Base-by-base conservation (phyloP, 257 asterid genomes). In the Fraxinus anomala region DNA sequence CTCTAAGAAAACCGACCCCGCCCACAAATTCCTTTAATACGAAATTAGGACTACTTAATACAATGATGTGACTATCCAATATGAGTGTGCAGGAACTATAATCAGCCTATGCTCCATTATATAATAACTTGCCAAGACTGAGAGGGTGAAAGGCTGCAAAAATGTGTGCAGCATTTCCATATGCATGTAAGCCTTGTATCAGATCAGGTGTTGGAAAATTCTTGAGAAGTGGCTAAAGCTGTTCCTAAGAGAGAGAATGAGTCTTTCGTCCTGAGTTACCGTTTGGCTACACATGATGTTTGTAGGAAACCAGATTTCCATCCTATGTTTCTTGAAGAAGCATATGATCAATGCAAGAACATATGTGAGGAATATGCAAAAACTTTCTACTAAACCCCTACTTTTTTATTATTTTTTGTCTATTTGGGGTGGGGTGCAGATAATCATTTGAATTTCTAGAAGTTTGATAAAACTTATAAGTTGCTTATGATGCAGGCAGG, bases 341-440 rank as follows among this genome's bases (percentile, higher is more conserved):
- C 92, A 0, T 92, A 92, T 76, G 86, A 82, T 14, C 77, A 90
- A 79, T 92, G 96, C 88, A 88, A 86, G 76, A 90, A 86, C n/a
- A 82, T 92, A 39, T 92, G 97, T 85, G 91, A 88, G 36, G 97
- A 91, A 84, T 87, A 91, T 87, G 97, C 97, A 6, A 92, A 91
- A 74, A 92, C 97, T 9, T 92, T 92, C 88, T 92, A 91, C 85
- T 80, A 33, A 23, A 66, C 73, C 68, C n/a, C 65, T 75, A 2
- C 49, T 42, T 42, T 37, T 42, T 14, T 26, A 14, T 3, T 68
- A 6, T 63, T 34, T 28, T 28, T 65, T 17, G 4, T 33, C 30
- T 34, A n/a, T 21, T 31, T 3, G 34, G 34, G 34, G 12, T 37
- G 42, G 11, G 42, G 42, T 6, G 40, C 40, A 37, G 42, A 37